Base-by-base conservation (phyloP, 2,329 filamentous ascomycete species). In the Epichloe amarillans region DNA sequence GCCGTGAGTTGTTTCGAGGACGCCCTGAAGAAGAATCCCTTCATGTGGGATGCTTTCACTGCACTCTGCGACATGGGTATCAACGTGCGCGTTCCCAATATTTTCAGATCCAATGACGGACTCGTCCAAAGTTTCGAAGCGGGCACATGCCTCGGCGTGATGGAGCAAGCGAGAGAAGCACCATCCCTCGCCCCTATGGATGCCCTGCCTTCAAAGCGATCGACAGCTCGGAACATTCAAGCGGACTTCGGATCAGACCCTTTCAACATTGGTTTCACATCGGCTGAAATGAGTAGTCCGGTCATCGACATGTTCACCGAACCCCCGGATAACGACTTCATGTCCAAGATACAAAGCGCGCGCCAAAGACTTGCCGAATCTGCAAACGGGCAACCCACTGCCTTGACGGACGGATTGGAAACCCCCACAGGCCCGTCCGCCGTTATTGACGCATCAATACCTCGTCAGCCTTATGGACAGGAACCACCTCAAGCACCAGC, bases 1-100 rank as follows among this genome's bases (percentile, higher is more conserved):
- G 90, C 93, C 7, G 82, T 91, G 15, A 79, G 86, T 57, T 88
- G 81, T 65, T 97, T 93, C 63, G 88, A 95, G 57, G 88, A 94
- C 53, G 82, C 90, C 5, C 71, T 98, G 60, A 94, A 90, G 68
- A 67, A 83, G 50, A 98, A 97, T 61, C 90, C 93, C 1, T 91
- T 97, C 67, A 93, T 95, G 79, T 98, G 93, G 93, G 93, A 98
- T 72, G 90, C 91, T 0, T 97, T 97, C 61, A 82, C 84, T 21
- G 84, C 81, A 15, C 76, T 98, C 7, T 95, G 90, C 64, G 89
- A 96, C 62, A 87, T 80, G 82, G 87, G 88, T 4, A 84, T 88
- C 43, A 83, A 82, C 57, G 76, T 97, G 50, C 82, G 86, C 51
- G 82, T 93, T 10, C 78, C 83, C 26, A 95, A 94, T 61, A 86